phyloP scores from a whole-genome alignment of 2,329 filamentous ascomycete genomes.

The Trichophyton simii region DNA sequence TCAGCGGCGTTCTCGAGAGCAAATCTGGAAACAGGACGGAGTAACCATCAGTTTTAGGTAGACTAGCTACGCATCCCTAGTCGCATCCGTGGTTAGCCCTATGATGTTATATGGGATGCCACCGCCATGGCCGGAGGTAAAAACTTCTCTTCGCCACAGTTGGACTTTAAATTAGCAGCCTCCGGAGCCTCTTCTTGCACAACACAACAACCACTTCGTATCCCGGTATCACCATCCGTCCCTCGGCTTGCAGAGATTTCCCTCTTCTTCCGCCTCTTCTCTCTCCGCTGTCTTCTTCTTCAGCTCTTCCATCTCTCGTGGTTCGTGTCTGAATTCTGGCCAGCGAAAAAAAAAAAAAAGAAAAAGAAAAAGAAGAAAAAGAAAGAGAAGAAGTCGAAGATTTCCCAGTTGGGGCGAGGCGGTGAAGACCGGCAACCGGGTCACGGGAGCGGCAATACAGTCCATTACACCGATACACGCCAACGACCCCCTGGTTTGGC shows the following conservation, averaged over 20 bases:
- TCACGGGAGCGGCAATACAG: constrained; percentile 3
- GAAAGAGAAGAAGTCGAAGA: neutral
- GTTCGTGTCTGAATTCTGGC: neutral
- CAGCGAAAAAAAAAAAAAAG: neutral
- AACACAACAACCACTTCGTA: neutral
- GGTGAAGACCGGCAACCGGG: neutral
- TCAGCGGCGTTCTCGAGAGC: neutral
- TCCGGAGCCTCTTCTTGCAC: neutral
- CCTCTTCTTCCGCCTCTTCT: neutral
- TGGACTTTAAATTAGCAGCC: neutral
- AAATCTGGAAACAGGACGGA: neutral
- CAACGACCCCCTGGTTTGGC: neutral
- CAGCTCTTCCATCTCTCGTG: neutral
- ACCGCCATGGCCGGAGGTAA: neutral
- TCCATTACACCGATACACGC: neutral
- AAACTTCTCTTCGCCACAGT: neutral
- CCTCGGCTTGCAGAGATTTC: neutral
- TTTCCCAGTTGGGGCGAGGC: neutral
- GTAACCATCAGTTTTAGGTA: neutral
- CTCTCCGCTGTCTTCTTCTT: neutral
- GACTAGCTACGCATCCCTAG: neutral
- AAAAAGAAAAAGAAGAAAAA: neutral
- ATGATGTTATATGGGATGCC: neutral
- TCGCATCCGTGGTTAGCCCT: neutral
- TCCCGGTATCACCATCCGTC: neutral